Evolutionary conservation across 2,329 filamentous ascomycete species (phyloP).

Genomic region (Xylariaceae sp.): DNA sequence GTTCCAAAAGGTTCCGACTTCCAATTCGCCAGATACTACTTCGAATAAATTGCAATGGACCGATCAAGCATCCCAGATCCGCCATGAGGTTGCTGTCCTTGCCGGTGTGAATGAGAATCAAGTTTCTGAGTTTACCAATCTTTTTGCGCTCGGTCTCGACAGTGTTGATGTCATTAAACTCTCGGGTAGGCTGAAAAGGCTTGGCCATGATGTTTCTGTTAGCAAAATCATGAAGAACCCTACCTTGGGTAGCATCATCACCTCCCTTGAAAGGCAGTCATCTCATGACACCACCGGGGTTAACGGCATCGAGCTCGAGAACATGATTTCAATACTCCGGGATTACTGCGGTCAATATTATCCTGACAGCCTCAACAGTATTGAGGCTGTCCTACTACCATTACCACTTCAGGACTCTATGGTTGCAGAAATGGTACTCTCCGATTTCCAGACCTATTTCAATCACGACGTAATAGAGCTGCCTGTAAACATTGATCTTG

Average conservation of each 20-base stretch:
- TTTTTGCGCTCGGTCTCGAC: slow-evolving; percentile 82
- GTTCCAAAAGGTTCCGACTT: not conserved
- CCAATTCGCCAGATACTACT: not conserved
- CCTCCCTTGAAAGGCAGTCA: slow-evolving; percentile 16
- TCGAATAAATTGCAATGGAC: slow-evolving; percentile 55
- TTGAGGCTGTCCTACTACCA: slow-evolving; percentile 64
- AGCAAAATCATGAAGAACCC: slow-evolving; percentile 72
- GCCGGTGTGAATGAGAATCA: slow-evolving; percentile 48
- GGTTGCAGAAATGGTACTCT: slow-evolving; percentile 75
- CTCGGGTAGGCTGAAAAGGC: slow-evolving; percentile 63
- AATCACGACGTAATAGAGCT: slow-evolving; percentile 76
- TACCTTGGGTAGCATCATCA: slow-evolving; percentile 60
- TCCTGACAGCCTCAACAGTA: slow-evolving; percentile 33
- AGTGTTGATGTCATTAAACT: slow-evolving; percentile 90
- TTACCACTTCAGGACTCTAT: slow-evolving; percentile 86
- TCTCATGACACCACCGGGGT: not conserved
- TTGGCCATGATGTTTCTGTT: slow-evolving; percentile 60
- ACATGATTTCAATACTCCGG: slow-evolving; percentile 34
- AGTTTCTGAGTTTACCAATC: slow-evolving; percentile 57
- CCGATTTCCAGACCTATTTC: slow-evolving; percentile 72
- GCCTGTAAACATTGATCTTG: slow-evolving; percentile 47
- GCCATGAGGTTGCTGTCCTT: slow-evolving; percentile 60
- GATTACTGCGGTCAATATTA: slow-evolving; percentile 34
- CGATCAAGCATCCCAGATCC: slow-evolving; percentile 47
- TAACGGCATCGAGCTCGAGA: slow-evolving; percentile 14